phyloP scores from a whole-genome alignment of 208 protist species.

The Herpetomonas samuelpessoai region DNA sequence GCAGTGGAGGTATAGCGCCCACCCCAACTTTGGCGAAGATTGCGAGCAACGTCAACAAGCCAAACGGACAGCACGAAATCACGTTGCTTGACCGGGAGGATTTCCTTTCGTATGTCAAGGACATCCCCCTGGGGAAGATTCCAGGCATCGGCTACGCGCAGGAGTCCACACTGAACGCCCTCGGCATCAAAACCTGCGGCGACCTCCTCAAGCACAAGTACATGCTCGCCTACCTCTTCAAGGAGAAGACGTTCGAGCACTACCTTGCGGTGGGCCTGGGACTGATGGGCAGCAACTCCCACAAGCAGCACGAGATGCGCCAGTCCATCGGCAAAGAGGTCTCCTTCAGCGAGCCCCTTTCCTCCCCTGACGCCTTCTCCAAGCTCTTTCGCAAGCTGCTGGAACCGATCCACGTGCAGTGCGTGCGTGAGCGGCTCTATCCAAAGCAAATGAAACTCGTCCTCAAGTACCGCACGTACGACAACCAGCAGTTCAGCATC shows the following conservation, averaged over 20 bases:
- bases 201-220: slow-evolving; percentile 69
- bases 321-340: slow-evolving; percentile 81
- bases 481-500: slow-evolving; percentile 63
- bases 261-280: slow-evolving; percentile 78
- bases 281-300: slow-evolving; percentile 46
- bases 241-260: slow-evolving; percentile 71
- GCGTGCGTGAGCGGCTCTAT: slow-evolving; percentile 46
- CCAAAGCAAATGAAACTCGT: slow-evolving; percentile 55
- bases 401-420: slow-evolving; percentile 45
- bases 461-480: slow-evolving; percentile 72
- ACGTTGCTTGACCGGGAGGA: slow-evolving; percentile 71
- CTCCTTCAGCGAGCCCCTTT: slow-evolving; percentile 62
- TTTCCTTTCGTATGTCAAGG: slow-evolving; percentile 69
- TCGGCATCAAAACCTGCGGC: slow-evolving; percentile 77
- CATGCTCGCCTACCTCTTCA: slow-evolving; percentile 71
- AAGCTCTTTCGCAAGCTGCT: slow-evolving; percentile 51
- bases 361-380: slow-evolving; percentile 46
- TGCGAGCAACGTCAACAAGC: slow-evolving; percentile 93
- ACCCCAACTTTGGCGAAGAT: slow-evolving; percentile 90
- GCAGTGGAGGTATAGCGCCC: slow-evolving; percentile 83
- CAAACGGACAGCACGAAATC: slow-evolving; percentile 93
- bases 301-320: slow-evolving; percentile 36
- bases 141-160: slow-evolving; percentile 82
- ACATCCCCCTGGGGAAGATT: slow-evolving; percentile 73
- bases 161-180: slow-evolving; percentile 58